Conservation (phyloP, 495 filamentous ascomycete genomes). For the Parachaetomium inaequale region DNA sequence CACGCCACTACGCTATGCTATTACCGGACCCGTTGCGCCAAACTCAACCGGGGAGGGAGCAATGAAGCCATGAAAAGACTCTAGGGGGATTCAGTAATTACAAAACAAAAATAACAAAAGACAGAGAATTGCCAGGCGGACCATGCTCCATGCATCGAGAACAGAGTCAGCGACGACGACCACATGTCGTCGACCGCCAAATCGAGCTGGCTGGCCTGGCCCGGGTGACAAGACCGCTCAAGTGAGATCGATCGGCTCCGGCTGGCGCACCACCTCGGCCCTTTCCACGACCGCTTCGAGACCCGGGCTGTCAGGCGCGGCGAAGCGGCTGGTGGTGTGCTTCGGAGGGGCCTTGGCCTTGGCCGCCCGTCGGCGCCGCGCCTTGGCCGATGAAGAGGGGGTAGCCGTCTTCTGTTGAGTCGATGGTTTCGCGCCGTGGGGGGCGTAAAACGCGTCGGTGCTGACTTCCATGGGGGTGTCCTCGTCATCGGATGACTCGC, state of each 20-base stretch:
- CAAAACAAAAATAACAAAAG: neutral
- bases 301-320: neutral
- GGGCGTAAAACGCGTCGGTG: neutral
- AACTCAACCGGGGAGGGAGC: neutral
- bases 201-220: neutral
- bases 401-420: neutral
- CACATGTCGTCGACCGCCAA: neutral
- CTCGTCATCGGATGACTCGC: neutral
- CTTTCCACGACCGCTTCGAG: neutral
- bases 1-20: neutral
- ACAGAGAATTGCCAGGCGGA: too few relatives aligned
- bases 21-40: neutral
- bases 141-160: too few relatives aligned
- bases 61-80: neutral
- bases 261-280: conserved; percentile 4
- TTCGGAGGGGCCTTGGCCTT: neutral
- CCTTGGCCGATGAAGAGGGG: neutral
- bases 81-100: neutral
- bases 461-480: neutral
- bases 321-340: conserved; percentile 1
- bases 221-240: neutral
- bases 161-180: too few relatives aligned
- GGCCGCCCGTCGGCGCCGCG: neutral
- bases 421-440: neutral
- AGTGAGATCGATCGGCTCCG: conserved; percentile 10